Evolutionary conservation across 2,329 filamentous ascomycete genomes (phyloP), one percentile per base, ranked within the genome.

Genomic region (Emericellopsis cladophorae): DNA sequence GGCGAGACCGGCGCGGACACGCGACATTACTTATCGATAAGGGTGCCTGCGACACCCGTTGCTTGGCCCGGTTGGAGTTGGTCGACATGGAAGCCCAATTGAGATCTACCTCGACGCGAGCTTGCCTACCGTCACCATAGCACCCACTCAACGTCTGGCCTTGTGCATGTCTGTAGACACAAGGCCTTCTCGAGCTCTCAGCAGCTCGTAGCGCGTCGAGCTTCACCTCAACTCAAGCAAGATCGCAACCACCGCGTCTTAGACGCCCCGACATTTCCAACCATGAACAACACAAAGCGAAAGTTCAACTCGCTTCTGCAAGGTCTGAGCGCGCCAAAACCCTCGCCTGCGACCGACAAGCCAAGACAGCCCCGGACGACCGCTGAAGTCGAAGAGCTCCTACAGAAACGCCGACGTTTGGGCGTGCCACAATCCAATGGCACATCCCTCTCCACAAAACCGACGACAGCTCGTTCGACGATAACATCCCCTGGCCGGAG

Each of bases 221-320:
- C 26, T 29, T 9, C 26, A 29, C 26, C 26, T 29, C 10, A 6
- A 26, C 24, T 26, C 18, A 5, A 21, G 18, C 18, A 21, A 21
- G 18, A 29, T 7, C 7, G 26, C 18, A 29, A 29, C 6, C 3
- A 2, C 26, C 9, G 12, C 26, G 26, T 9, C 26, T 9, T 7
- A 29, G 26, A 29, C 12, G 26, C 26, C 26, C 26, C 8, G 26
- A 29, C 26, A 9, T 9, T 7, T 7, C 8, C 26, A 16, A 64
- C 44, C 47, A 84, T 88, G 67, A 84, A 84, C 55, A 76, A 81
- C 21, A 85, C 81, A n/a, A 90, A 89, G 64, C 74, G 84, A 51
- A 89, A 89, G 60, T 88, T 89, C 65, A 83, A 88, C 60, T 73
- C 74, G 51, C 70, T 88, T 14, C 67, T 89, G 23, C 82, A 87